phyloP scores from a whole-genome alignment of 768 basidiomycete species.

The Phylloporus scabripes region DNA sequence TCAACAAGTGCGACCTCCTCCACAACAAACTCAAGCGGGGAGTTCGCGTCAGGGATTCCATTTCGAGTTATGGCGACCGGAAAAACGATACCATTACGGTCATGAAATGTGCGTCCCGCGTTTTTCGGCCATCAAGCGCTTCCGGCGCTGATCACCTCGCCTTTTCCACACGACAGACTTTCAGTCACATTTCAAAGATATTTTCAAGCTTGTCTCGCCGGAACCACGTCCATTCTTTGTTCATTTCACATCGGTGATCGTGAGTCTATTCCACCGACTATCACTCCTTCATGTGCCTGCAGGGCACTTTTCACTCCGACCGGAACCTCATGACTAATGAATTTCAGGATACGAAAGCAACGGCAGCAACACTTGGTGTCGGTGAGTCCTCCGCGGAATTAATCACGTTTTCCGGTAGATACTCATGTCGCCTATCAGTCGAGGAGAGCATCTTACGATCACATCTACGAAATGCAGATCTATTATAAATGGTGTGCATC shows the following conservation, averaged over 20 bases:
- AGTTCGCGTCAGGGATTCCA: conserved; percentile 57
- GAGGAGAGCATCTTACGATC: conserved; percentile 69
- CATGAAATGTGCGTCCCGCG: conserved; percentile 53
- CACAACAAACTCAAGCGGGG: conserved; percentile 69
- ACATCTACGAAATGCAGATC: conserved; percentile 63
- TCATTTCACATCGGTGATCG: conserved; percentile 74
- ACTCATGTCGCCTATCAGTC: conserved; percentile 35
- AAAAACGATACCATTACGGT: conserved; percentile 66
- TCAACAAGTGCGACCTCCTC: conserved; percentile 70
- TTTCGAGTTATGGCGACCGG: conserved; percentile 69
- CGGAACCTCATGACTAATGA: conserved; percentile 6
- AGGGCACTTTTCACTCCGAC: neutral
- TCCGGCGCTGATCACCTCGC: conserved; percentile 8
- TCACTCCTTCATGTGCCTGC: conserved; percentile 4
- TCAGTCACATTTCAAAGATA: conserved; percentile 75
- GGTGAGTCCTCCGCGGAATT: conserved; percentile 37
- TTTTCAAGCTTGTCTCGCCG: conserved; percentile 57
- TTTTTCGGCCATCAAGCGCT: neutral
- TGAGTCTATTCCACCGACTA: conserved; percentile 34
- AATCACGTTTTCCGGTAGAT: neutral
- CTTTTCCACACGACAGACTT: conserved; percentile 47
- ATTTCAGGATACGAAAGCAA: conserved; percentile 65
- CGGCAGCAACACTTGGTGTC: conserved; percentile 62
- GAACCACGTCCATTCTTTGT: conserved; percentile 62
- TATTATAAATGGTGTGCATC: conserved; percentile 42